Evolutionary conservation across 1,284 basidiomycete species (phyloP).

Genomic region (Xanthoconium separans): DNA sequence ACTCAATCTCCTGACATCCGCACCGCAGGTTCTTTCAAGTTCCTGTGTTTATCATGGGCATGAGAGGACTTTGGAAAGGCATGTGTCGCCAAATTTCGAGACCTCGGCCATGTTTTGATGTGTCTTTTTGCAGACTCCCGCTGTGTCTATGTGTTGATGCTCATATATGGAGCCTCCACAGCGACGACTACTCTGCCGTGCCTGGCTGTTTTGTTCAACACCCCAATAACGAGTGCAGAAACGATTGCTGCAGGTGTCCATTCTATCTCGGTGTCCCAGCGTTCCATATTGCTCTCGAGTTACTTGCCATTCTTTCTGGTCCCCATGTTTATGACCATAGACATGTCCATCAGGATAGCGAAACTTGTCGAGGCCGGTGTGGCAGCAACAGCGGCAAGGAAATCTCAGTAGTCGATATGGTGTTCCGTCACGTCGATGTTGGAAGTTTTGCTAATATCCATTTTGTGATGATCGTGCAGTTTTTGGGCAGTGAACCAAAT

Average conservation of each 20-base stretch:
- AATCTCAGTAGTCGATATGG: constrained; percentile 11
- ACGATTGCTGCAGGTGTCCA: constrained; percentile 35
- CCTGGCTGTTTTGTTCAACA: constrained; percentile 55
- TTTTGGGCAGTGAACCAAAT: too few species aligned
- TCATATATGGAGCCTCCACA: constrained; percentile 76
- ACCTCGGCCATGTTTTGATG: neutral
- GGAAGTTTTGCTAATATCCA: neutral
- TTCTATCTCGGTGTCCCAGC: constrained; percentile 45
- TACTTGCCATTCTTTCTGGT: constrained; percentile 78
- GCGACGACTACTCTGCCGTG: constrained; percentile 77
- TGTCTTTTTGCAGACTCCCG: constrained; percentile 38
- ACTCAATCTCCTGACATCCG: constrained; percentile 16
- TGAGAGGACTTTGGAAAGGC: constrained; percentile 67
- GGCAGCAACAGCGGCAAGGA: constrained; percentile 12
- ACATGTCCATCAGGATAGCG: constrained; percentile 55
- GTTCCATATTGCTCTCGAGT: constrained; percentile 57
- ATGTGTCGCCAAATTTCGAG: neutral
- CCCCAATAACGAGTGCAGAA: constrained; percentile 36
- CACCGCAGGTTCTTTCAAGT: constrained; percentile 65
- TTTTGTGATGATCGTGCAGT: neutral
- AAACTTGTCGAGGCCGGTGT: constrained; percentile 13
- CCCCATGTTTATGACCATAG: constrained; percentile 68
- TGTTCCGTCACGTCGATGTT: neutral
- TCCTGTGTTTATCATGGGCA: constrained; percentile 71
- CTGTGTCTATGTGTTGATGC: constrained; percentile 53